These are phyloP conservation scores for Cladosporium sp. DNA, from an alignment of 2,329 filamentous ascomycete genomes.

Conservation along the genomic window DNA sequence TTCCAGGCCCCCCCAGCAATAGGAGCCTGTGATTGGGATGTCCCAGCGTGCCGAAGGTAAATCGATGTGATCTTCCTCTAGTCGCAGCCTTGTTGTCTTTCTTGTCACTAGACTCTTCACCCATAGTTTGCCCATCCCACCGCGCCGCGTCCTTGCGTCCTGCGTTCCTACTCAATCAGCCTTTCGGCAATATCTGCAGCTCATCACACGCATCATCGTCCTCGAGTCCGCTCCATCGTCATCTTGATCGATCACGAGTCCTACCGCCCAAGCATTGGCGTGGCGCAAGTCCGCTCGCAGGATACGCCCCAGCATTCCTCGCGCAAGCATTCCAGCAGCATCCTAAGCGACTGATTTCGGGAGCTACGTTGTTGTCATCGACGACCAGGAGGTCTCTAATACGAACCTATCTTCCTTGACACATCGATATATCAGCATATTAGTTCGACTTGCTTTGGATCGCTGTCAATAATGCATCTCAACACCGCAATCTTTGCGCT, in stretches of 20 bases:
- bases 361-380: neutral
- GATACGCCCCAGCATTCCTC: constrained; percentile 7
- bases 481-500: constrained; percentile 1
- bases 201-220: neutral
- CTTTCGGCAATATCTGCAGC: too few species aligned
- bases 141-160: neutral
- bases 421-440: too few species aligned
- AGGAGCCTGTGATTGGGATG: too few species aligned
- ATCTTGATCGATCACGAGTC: neutral
- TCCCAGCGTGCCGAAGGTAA: too few species aligned
- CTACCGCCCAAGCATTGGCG: constrained; percentile 1
- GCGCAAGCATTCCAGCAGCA: constrained; percentile 1
- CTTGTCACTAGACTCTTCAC: neutral
- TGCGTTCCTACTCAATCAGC: neutral
- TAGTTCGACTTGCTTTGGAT: neutral
- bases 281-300: neutral
- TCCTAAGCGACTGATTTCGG: constrained; percentile 1
- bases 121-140: neutral
- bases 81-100: neutral
- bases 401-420: neutral
- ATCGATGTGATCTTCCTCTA: too few species aligned
- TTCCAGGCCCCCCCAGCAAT: too few species aligned
- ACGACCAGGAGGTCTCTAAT: neutral
- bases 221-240: neutral
- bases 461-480: neutral